phyloP scores from a whole-genome alignment of 192 early-diverging fungal genomes.

The Backusella mclennaniae region DNA sequence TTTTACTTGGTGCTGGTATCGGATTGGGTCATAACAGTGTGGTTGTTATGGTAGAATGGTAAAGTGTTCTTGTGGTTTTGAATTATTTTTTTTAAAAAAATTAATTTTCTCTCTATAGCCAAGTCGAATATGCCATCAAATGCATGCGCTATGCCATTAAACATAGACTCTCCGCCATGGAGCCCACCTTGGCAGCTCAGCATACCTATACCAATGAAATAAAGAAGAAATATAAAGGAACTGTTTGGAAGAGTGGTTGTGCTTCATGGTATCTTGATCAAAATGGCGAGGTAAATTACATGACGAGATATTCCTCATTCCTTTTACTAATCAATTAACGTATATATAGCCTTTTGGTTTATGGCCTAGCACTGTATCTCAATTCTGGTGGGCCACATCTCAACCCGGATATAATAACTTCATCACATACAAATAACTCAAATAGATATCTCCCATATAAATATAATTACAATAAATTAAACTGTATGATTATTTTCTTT shows the following conservation, averaged over 20 bases:
- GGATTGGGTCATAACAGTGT: conserved; percentile 53
- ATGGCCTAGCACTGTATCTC: conserved; percentile 1
- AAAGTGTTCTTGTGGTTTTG: neutral
- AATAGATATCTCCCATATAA: neutral
- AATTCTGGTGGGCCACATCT: conserved; percentile 3
- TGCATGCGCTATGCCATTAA: conserved; percentile 40
- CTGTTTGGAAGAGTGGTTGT: conserved; percentile 51
- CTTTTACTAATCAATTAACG: neutral
- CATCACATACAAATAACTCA: neutral
- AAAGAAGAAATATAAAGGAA: conserved; percentile 18
- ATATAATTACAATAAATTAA: neutral
- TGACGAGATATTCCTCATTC: neutral
- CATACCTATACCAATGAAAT: conserved; percentile 33
- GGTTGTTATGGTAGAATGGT: conserved; percentile 30
- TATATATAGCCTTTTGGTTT: conserved; percentile 1
- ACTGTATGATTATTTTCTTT: neutral
- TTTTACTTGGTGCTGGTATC: conserved; percentile 51
- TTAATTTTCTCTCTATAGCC: conserved; percentile 30
- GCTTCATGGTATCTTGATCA: conserved; percentile 51
- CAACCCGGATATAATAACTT: neutral
- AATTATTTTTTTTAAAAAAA: neutral
- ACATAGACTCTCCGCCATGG: conserved; percentile 39
- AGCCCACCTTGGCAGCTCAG: conserved; percentile 33
- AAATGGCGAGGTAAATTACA: neutral
- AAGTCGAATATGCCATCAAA: conserved; percentile 46